These are phyloP conservation scores for Mucor racemosus DNA, from an alignment of 371 early-diverging fungal species.

Conservation along the genomic window DNA sequence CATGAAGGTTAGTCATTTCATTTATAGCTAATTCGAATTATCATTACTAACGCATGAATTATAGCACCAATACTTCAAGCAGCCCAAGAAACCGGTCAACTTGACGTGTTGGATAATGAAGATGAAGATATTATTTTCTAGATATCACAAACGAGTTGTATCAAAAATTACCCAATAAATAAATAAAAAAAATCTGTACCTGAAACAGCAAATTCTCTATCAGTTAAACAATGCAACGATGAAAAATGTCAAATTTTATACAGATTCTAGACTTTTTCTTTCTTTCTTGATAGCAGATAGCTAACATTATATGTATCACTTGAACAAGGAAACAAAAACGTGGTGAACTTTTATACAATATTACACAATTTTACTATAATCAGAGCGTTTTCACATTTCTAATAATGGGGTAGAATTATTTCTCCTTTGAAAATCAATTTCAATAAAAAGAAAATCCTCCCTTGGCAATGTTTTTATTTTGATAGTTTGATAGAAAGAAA, in stretches of 20 bases:
- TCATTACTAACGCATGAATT: neutral
- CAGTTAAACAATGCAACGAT: neutral
- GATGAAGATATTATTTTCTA: constrained; percentile 67
- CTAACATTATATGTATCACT: neutral
- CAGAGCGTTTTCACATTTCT: neutral
- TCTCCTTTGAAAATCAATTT: constrained; percentile 4
- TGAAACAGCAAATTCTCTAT: neutral
- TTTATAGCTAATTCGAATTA: no score
- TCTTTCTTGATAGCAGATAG: no score
- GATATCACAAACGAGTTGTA: neutral
- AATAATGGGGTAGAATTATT: neutral
- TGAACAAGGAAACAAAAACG: neutral
- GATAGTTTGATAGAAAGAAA: neutral
- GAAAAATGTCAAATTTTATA: neutral
- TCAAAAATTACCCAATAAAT: neutral
- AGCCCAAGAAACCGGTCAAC: constrained; percentile 48
- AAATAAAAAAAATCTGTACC: neutral
- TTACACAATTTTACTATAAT: neutral
- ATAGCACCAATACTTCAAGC: constrained; percentile 37
- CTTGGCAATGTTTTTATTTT: neutral
- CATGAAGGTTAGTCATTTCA: constrained; percentile 9
- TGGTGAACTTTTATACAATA: neutral
- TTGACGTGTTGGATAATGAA: constrained; percentile 55
- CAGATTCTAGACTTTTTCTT: neutral
- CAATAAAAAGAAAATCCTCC: neutral